Conservation (phyloP, 2,329 filamentous ascomycete genomes). For the Beauveria pseudobassiana region DNA sequence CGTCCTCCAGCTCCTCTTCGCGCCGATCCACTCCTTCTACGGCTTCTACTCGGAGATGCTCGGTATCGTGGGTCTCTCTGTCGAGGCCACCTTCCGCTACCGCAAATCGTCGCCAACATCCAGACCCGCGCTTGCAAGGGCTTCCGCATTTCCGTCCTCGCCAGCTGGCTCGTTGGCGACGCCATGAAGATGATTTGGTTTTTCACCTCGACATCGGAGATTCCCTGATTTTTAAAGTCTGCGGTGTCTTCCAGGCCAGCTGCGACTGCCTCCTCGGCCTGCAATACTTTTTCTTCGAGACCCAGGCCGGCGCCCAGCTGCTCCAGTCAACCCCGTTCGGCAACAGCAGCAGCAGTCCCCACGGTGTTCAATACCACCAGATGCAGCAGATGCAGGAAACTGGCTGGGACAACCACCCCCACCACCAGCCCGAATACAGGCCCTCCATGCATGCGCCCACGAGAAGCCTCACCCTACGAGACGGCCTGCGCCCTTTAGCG, state of each 20-base stretch:
- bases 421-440: slow-evolving; percentile 20
- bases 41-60: slow-evolving; percentile 57
- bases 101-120: slow-evolving; percentile 68
- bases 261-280: slow-evolving; percentile 69
- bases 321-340: slow-evolving; percentile 17
- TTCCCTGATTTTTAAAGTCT: slow-evolving; percentile 76
- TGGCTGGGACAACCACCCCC: slow-evolving; percentile 18
- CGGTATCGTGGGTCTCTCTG: slow-evolving; percentile 66
- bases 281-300: slow-evolving; percentile 63
- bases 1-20: slow-evolving; percentile 59
- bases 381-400: slow-evolving; percentile 28
- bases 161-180: slow-evolving; percentile 73
- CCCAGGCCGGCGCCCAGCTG: slow-evolving; percentile 8
- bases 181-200: slow-evolving; percentile 86
- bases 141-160: slow-evolving; percentile 67
- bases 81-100: slow-evolving; percentile 76
- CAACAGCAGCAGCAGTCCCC: neutral
- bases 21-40: slow-evolving; percentile 50
- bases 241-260: slow-evolving; percentile 70
- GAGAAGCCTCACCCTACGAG: slow-evolving; percentile 31
- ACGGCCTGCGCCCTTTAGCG: slow-evolving; percentile 30
- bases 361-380: slow-evolving; percentile 29
- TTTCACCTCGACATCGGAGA: slow-evolving; percentile 60
- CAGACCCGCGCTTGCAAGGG: slow-evolving; percentile 65
- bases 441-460: slow-evolving; percentile 23